Percentiles rank a stretch among this genome's conserved stretches.
Evolutionary conservation across 192 early-diverging fungal species (phyloP).

Genomic region (Martensiomyces pterosporus): DNA sequence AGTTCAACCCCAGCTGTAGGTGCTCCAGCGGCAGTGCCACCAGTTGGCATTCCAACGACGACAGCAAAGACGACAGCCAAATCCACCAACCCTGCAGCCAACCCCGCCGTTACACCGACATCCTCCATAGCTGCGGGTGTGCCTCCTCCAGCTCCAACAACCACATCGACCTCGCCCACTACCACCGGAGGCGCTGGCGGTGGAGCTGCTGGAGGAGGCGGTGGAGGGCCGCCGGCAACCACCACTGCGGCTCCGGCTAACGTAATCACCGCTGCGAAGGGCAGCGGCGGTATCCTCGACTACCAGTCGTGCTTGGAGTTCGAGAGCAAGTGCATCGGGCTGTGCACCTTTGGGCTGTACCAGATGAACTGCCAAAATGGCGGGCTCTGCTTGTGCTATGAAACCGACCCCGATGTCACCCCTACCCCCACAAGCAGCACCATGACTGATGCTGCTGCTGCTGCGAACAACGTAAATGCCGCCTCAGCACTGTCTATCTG

Average conservation of each 20-base stretch:
- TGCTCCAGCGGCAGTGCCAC: not conserved
- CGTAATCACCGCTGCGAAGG: slow-evolving; percentile 34
- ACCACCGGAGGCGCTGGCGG: not conserved
- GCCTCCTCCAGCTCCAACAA: not conserved
- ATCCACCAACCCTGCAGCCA: not conserved
- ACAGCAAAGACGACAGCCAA: slow-evolving; percentile 2
- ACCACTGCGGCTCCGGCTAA: slow-evolving; percentile 14
- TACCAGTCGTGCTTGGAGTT: slow-evolving; percentile 37
- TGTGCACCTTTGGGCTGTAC: slow-evolving; percentile 38
- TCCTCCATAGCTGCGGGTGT: not conserved
- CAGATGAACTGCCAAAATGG: slow-evolving; percentile 40
- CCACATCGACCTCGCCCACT: not conserved
- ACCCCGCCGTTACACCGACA: slow-evolving; percentile 1
- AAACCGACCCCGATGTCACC: slow-evolving; percentile 16
- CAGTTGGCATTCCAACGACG: slow-evolving; percentile 5
- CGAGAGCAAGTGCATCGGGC: slow-evolving; percentile 39
- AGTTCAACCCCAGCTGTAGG: too few relatives aligned
- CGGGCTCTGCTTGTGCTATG: slow-evolving; percentile 42
- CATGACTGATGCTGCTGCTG: slow-evolving; percentile 3
- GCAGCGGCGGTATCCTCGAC: slow-evolving; percentile 36
- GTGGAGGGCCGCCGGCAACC: slow-evolving; percentile 13
- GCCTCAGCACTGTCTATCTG: slow-evolving; percentile 6
- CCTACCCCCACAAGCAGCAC: too few relatives aligned
- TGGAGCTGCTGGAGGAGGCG: slow-evolving; percentile 33
- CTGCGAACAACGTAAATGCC: not conserved